phyloP scores from a whole-genome alignment of 768 basidiomycete genomes.

The Tephrocybe sp. region DNA sequence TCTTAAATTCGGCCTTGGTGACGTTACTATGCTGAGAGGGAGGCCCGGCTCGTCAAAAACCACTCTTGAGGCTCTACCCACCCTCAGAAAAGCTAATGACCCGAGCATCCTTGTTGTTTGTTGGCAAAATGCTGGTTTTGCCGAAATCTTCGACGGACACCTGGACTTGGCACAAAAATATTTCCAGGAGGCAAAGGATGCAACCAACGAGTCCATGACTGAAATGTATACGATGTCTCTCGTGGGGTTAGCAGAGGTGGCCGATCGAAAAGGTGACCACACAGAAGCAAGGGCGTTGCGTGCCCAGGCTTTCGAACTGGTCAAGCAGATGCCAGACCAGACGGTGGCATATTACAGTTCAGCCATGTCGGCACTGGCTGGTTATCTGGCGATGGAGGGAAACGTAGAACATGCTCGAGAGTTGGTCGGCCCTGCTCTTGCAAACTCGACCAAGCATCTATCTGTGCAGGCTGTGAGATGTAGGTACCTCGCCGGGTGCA shows the following conservation, averaged over 20 bases:
- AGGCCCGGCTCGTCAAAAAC: neutral
- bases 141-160: conserved; percentile 1
- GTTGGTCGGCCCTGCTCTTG: neutral
- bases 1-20: neutral
- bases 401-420: neutral
- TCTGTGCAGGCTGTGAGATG: neutral
- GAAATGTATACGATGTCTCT: neutral
- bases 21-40: neutral
- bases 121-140: neutral
- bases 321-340: neutral
- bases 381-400: conserved; percentile 4
- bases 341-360: neutral
- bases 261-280: neutral
- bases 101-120: neutral
- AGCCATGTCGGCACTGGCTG: neutral
- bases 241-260: conserved; percentile 2
- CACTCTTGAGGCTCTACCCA: neutral
- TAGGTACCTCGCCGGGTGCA: conserved; percentile 3
- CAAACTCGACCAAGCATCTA: neutral
- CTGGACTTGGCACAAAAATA: neutral
- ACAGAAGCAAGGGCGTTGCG: neutral
- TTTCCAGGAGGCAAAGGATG: neutral
- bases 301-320: neutral
- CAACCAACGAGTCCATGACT: neutral
- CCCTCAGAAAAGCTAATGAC: neutral